Evolutionary conservation across 1,139 yeast species (phyloP).

Genomic region (Debaryomyces udenii): DNA sequence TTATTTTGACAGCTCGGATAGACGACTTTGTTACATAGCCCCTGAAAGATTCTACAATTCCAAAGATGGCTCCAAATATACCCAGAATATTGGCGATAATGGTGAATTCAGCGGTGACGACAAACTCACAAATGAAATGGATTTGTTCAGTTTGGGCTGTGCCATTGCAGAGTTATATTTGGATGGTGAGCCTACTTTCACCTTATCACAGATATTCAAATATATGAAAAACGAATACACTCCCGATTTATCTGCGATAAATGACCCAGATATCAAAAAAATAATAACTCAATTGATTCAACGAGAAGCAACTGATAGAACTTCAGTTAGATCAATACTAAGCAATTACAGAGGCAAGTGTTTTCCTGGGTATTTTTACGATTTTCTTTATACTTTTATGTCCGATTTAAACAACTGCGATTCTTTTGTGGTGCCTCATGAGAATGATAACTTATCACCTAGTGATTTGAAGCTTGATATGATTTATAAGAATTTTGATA

Average conservation of each 20-base stretch:
- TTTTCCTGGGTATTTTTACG: conserved; percentile 75
- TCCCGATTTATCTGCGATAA: conserved; percentile 62
- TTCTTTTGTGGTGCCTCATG: conserved; percentile 19
- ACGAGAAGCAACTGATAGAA: conserved; percentile 62
- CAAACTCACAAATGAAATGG: conserved; percentile 69
- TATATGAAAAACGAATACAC: conserved; percentile 69
- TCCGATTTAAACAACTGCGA: conserved; percentile 35
- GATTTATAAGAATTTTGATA: conserved; percentile 59
- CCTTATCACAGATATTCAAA: conserved; percentile 83
- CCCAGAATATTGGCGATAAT: conserved; percentile 29
- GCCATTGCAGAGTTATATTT: conserved; percentile 85
- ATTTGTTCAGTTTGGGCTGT: conserved; percentile 88
- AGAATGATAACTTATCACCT: conserved; percentile 28
- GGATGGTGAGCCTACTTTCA: conserved; percentile 86
- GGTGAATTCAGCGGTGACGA: conserved; percentile 27
- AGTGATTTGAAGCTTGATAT: conserved; percentile 65
- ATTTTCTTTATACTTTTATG: conserved; percentile 70
- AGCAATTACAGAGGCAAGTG: conserved; percentile 48
- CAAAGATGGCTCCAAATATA: conserved; percentile 18
- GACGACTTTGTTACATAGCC: conserved; percentile 88
- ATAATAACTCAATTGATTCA: conserved; percentile 65
- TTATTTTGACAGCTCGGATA: conserved; percentile 85
- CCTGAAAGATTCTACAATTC: conserved; percentile 80
- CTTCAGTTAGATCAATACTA: conserved; percentile 57
- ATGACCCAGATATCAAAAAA: conserved; percentile 51